Evolutionary conservation across 768 basidiomycete species (phyloP), one percentile per base, ranked within the genome.

Genomic region (Lyophyllum decastes): DNA sequence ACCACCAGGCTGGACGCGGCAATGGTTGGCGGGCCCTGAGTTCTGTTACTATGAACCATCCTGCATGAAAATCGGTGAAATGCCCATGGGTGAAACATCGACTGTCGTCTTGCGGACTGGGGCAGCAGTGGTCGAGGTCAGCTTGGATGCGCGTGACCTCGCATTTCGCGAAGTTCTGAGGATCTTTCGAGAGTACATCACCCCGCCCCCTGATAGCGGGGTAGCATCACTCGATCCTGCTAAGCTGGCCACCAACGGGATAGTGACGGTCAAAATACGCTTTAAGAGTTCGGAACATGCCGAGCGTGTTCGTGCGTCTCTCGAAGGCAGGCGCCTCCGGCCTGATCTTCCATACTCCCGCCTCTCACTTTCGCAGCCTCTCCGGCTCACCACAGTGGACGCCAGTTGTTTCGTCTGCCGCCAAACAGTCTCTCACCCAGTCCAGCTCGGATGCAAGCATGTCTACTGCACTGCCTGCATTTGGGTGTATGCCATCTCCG

Each of bases 401-500:
- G 62, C n/a, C 7, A 54, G 61, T 14, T 88, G 86, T 61, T 85
- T 86, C 6, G 73, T 88, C 48, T 88, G 87, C 62, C 78, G 76
- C 49, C 79, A 81, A 56, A 60, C 70, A 4, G 70, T 74, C 21
- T 73, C 76, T 0, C 66, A 74, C 47, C 77, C 81, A 0, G 68
- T 78, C 21, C 55, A 66, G 26, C 71, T 84, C 19, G 71, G 66
- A 9, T 86, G 84, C 57, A 76, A 76, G 9, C 84, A 86, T 60
- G 61, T 69, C 11, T 83, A 82, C 60, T 86, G 84, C 63, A 70
- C 73, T 7, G 70, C 67, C 17, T 86, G 84, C 58, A 58, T 84
- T 21, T 73, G 70, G 12, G 81, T 81, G 60, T 82, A 78, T 61
- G 64, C 84, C 38, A 64, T 68, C 16, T 77, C 77, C 6, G 78